These are phyloP conservation scores for Dendrobium officinale DNA, from an alignment of 106 monocot species.

Conservation along the genomic window DNA sequence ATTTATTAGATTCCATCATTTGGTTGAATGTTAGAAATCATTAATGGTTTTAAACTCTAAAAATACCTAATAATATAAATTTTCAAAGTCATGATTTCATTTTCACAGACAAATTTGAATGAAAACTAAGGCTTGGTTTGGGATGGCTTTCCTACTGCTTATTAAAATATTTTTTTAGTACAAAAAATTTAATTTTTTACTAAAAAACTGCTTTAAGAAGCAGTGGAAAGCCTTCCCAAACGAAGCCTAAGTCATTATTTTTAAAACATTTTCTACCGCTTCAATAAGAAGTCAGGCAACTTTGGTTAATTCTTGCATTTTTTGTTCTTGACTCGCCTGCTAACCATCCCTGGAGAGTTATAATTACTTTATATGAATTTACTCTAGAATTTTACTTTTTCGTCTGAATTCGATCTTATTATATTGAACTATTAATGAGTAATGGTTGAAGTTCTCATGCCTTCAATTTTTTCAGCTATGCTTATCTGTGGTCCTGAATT, in stretches of 20 bases:
- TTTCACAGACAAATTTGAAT: neutral
- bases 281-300: neutral
- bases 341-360: neutral
- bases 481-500: neutral
- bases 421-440: neutral
- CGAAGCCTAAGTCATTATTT: neutral
- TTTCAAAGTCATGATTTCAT: neutral
- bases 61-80: neutral
- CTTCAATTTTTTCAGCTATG: neutral
- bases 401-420: neutral
- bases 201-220: no score
- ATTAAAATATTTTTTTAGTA: no score
- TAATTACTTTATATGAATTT: neutral
- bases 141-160: no score
- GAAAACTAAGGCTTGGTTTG: neutral
- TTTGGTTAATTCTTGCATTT: neutral
- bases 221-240: no score
- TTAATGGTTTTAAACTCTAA: neutral
- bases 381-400: neutral
- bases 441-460: neutral
- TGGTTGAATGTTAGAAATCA: neutral
- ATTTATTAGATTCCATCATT: neutral
- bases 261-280: neutral
- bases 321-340: neutral
- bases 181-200: no score